Base-by-base conservation (phyloP, 192 early-diverging fungal genomes). In the Coemansia umbellata region DNA sequence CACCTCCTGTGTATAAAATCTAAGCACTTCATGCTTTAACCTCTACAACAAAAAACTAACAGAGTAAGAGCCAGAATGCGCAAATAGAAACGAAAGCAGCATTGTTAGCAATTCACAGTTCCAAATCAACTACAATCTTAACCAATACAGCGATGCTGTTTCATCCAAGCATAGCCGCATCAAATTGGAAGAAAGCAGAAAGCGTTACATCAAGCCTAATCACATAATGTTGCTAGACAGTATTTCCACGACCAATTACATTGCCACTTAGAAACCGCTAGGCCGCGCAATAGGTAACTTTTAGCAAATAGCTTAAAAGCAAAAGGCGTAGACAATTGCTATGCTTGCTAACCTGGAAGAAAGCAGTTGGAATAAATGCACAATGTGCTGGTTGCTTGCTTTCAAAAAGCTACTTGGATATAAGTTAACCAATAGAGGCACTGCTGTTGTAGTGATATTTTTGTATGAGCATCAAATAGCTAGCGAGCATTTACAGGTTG, bases 281-380 rank as follows among this genome's bases (percentile, higher is more conserved):
- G 70, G 72, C 1, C 66, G 79, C 35, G 91, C 92, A 0, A 54
- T 83, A 10, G 60, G 68, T 23, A 89, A 90, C 35, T 97, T 97
- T 59, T 97, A 93, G 94, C 82, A 78, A 49, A 91, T 94, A 88
- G 72, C 87, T 4, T 79, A 80, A 74, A 90, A 97, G 61, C 85
- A 93, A 37, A 44, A 81, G 11, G 62, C 69, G 0, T 37, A 58
- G 7, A 78, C 90, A 8, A 82, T 97, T 50, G 91, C 93, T 2
- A 92, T 92, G 84, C 66, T 97, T 47, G 91, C 92, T 1, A 73
- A 80, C 9, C 87, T 89, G 53, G 80, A 88, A n/a, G 86, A 90
- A 64, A 67, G 74, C 6, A 72, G 81, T n/a, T 54, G 78, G 28
- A 57, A 55, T 13, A 95, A 95, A 64, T 93, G 90, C 43, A 79